Evolutionary conservation across 2,329 filamentous ascomycete genomes (phyloP).

Genomic region (Aureobasidium sp.): DNA sequence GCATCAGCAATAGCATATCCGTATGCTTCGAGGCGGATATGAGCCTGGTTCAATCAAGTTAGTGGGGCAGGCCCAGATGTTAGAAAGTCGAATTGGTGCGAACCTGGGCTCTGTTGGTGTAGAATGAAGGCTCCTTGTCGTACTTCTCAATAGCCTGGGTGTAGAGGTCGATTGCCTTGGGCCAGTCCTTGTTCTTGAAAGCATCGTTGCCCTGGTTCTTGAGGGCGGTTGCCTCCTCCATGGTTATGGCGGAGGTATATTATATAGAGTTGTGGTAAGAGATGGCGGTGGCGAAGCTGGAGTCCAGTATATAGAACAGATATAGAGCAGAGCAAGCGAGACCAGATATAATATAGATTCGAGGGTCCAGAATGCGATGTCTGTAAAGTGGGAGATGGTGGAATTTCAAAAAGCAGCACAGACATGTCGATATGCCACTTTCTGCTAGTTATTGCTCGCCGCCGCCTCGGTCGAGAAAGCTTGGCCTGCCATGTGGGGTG

Average conservation of each 20-base stretch:
- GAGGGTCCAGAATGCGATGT: background rate
- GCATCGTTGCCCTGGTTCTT: constrained; percentile 95
- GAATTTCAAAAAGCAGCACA: constrained; percentile 9
- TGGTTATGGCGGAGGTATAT: background rate
- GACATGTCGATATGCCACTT: background rate
- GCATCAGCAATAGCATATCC: constrained; percentile 90
- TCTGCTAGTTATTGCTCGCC: background rate
- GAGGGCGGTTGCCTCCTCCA: constrained; percentile 62
- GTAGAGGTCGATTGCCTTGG: constrained; percentile 73
- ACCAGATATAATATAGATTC: background rate
- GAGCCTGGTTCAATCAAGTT: constrained; percentile 49
- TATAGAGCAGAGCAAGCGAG: background rate
- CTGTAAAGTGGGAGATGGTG: background rate
- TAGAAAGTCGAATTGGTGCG: constrained; percentile 25
- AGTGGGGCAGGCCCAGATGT: background rate
- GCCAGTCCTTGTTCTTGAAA: constrained; percentile 83
- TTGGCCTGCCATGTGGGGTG: background rate
- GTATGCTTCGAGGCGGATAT: constrained; percentile 93
- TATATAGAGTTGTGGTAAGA: background rate
- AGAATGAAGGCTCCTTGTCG: constrained; percentile 80
- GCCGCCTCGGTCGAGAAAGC: constrained; percentile 7
- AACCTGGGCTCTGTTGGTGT: constrained; percentile 91
- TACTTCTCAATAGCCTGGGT: constrained; percentile 80
- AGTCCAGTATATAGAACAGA: background rate
- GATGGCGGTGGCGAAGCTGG: background rate